Evolutionary conservation across 2,329 filamentous ascomycete species (phyloP).

Genomic region (Xylaria digitata): DNA sequence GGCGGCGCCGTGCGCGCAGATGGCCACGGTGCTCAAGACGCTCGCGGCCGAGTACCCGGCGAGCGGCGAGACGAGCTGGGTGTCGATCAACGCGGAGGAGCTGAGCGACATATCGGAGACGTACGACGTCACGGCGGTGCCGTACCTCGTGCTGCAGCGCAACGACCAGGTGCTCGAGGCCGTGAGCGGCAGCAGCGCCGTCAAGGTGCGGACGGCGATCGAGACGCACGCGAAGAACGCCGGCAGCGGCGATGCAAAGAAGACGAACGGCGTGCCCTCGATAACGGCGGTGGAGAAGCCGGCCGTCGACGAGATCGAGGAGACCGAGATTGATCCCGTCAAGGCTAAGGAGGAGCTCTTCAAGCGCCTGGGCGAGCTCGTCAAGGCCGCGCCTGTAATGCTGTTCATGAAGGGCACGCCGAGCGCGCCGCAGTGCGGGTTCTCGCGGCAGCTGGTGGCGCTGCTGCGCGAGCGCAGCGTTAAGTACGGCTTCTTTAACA

Average conservation of each 20-base stretch:
- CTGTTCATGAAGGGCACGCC: slow-evolving; percentile 99
- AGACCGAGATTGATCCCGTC: slow-evolving; percentile 58
- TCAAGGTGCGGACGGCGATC: slow-evolving; percentile 85
- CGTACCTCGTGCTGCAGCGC: slow-evolving; percentile 86
- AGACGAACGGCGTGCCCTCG: slow-evolving; percentile 51
- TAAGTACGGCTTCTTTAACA: slow-evolving; percentile 99
- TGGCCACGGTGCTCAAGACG: slow-evolving; percentile 85
- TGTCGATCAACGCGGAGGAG: slow-evolving; percentile 94
- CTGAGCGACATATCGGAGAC: slow-evolving; percentile 89
- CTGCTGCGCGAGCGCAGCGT: slow-evolving; percentile 89
- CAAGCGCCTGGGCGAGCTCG: slow-evolving; percentile 82
- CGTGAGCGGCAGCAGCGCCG: slow-evolving; percentile 88
- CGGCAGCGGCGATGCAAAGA: slow-evolving; percentile 51
- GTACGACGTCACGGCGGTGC: slow-evolving; percentile 95
- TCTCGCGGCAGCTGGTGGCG: slow-evolving; percentile 88
- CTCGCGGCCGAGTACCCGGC: slow-evolving; percentile 87
- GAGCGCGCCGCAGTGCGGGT: slow-evolving; percentile 87
- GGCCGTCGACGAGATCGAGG: slow-evolving; percentile 42
- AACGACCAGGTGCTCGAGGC: slow-evolving; percentile 82
- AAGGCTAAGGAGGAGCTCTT: slow-evolving; percentile 86
- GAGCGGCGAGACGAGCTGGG: slow-evolving; percentile 77
- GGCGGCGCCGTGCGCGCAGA: slow-evolving; percentile 95
- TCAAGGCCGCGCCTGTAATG: slow-evolving; percentile 97
- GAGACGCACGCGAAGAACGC: slow-evolving; percentile 77
- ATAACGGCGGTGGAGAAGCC: slow-evolving; percentile 45